These are phyloP conservation scores for Cucumis melo DNA, from an alignment of 306 rosid genomes.

Conservation along the genomic window DNA sequence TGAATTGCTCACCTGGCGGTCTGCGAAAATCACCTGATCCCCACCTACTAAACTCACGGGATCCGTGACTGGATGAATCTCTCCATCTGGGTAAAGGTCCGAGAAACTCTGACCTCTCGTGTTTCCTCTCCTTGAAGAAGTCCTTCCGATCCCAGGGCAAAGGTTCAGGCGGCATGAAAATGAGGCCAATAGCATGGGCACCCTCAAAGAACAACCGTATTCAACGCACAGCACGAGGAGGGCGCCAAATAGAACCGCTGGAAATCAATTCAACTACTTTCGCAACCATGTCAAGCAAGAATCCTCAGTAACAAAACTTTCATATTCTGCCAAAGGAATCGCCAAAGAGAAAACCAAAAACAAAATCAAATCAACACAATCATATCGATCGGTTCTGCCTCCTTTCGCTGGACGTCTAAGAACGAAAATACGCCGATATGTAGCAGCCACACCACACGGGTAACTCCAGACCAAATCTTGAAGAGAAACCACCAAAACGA, in stretches of 20 bases:
- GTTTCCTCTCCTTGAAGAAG: constrained; percentile 97
- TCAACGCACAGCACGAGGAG: background rate
- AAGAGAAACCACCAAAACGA: background rate
- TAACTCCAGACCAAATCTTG: background rate
- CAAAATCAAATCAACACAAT: background rate
- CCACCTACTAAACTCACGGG: constrained; percentile 72
- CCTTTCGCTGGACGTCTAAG: background rate
- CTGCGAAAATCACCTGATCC: constrained; percentile 76
- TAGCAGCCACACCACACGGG: background rate
- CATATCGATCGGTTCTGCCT: background rate
- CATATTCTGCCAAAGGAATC: background rate
- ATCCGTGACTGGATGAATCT: constrained; percentile 64
- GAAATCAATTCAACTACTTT: constrained; percentile 3
- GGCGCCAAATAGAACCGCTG: constrained; percentile 1
- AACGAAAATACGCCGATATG: background rate
- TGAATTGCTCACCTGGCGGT: constrained; percentile 45
- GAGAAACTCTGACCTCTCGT: constrained; percentile 73
- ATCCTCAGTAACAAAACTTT: background rate
- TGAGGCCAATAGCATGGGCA: constrained; percentile 71
- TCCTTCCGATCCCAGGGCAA: constrained; percentile 98
- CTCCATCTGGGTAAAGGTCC: constrained; percentile 85
- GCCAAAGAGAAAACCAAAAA: background rate
- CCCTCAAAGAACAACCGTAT: constrained; percentile 14
- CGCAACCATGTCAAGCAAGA: constrained; percentile 4
- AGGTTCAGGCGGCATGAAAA: constrained; percentile 99